Conservation (phyloP, 345 rosid genomes). For the Mercurialis annua region DNA sequence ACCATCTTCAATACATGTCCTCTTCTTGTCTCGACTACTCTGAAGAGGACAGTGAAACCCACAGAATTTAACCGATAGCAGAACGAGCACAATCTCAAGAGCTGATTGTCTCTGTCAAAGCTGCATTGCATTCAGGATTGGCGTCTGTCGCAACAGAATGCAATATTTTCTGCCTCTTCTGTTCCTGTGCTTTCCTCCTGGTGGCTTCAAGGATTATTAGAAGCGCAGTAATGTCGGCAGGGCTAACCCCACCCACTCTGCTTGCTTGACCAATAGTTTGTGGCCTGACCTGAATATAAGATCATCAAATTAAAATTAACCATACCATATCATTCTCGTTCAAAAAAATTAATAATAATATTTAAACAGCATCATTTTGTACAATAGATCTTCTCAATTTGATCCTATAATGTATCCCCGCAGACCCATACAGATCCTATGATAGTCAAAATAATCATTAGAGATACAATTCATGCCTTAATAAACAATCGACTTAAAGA, state of each 20-base stretch:
- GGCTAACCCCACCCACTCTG: slow-evolving; percentile 94
- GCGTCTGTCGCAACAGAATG: slow-evolving; percentile 36
- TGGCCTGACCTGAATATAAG: slow-evolving; percentile 71
- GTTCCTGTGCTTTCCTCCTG: slow-evolving; percentile 56
- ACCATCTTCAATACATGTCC: background rate
- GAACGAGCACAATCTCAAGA: slow-evolving; percentile 16
- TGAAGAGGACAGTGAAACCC: background rate
- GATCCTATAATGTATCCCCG: background rate
- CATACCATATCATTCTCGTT: background rate
- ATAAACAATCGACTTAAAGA: background rate
- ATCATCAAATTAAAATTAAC: slow-evolving; percentile 4
- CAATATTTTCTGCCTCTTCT: slow-evolving; percentile 50
- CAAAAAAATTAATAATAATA: background rate
- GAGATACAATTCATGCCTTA: background rate
- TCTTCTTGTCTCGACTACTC: background rate
- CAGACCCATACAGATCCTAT: background rate
- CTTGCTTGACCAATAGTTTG: slow-evolving; percentile 92
- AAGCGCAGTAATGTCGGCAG: slow-evolving; percentile 91
- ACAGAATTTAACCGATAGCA: background rate
- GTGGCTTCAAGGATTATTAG: slow-evolving; percentile 78
- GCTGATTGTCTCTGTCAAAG: slow-evolving; percentile 29
- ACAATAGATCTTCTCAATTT: background rate
- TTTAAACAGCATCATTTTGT: background rate
- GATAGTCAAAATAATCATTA: no score
- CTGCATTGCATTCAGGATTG: slow-evolving; percentile 16